phyloP scores from a whole-genome alignment of 352 stramenopile species.

The Thraustotheca clavata region DNA sequence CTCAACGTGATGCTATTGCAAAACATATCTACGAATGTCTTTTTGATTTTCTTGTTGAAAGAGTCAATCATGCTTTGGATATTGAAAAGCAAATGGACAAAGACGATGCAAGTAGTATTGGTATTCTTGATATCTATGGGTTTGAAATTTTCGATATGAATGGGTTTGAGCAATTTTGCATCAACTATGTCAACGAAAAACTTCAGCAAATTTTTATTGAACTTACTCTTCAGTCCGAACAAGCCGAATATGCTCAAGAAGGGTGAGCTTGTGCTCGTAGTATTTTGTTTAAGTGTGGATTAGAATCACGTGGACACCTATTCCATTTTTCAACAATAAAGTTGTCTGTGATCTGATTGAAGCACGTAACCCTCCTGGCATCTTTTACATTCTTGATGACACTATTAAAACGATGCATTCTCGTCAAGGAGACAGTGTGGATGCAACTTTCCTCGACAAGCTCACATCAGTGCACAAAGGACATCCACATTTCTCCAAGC shows the following conservation, averaged over 20 bases:
- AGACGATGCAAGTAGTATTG: conserved; percentile 64
- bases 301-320: conserved; percentile 54
- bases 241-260: conserved; percentile 70
- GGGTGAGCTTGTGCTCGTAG: conserved; percentile 20
- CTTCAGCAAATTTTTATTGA: conserved; percentile 83
- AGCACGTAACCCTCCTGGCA: conserved; percentile 66
- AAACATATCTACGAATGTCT: conserved; percentile 95
- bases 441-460: conserved; percentile 77
- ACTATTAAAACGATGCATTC: conserved; percentile 78
- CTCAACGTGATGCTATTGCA: conserved; percentile 92
- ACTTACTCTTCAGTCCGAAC: conserved; percentile 68
- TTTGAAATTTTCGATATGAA: conserved; percentile 89
- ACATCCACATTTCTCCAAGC: conserved; percentile 67
- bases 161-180: conserved; percentile 85
- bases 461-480: conserved; percentile 49
- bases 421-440: conserved; percentile 63
- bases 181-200: conserved; percentile 89
- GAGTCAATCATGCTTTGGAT: conserved; percentile 79
- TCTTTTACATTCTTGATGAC: conserved; percentile 75
- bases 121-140: conserved; percentile 86
- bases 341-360: conserved; percentile 85
- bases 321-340: conserved; percentile 85
- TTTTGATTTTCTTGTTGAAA: conserved; percentile 96
- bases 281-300: background rate
- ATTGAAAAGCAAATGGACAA: conserved; percentile 68